Base-by-base conservation (phyloP, 768 basidiomycete genomes). In the Lactifluus rugatus region DNA sequence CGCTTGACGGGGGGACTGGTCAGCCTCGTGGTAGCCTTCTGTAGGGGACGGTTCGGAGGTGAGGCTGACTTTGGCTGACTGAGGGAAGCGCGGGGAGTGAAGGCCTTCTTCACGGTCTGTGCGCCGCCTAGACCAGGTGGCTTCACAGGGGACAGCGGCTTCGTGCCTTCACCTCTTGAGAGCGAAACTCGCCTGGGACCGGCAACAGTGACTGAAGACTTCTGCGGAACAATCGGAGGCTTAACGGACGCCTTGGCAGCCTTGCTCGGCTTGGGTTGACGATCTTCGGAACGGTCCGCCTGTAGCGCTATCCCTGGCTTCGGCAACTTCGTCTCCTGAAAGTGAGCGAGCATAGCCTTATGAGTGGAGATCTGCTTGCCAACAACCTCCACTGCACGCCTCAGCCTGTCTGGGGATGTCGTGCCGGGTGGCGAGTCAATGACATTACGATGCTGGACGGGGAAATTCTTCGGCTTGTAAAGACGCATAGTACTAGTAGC, bases 301-400 rank as follows among this genome's bases (percentile, higher is more conserved):
- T 25, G 42, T 1, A n/a, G 13, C 9, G 26, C 17, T 8, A 25
- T 37, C n/a, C 21, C n/a, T 11, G 47, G 16, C 50, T 46, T 57
- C 25, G 58, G 54, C 14, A 54, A 13, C 42, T 17, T 60, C 26
- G 42, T 25, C 26, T 47, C 42, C 37, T 55, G 55, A 48, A 60
- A 60, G 42, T 46, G 58, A 31, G 59, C 39, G 7, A 60, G 19
- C 59, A 55, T 60, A 13, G 58, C 53, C 11, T 50, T 60, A 53
- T 55, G 58, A 6, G 36, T 48, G 2, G 54, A 42, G 14, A 60
- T 37, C 44, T 60, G 54, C 44, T 26, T 55, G 48, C 58, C 46
- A 42, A 60, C 58, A 5, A 48, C 58, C 26, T 60, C 58, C 7
- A 54, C 21, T 60, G 58, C 58, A 17, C 58, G 58, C 44, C 41